These are phyloP conservation scores for Sisymbrium irio DNA, from an alignment of 345 rosid species.

Conservation along the genomic window DNA sequence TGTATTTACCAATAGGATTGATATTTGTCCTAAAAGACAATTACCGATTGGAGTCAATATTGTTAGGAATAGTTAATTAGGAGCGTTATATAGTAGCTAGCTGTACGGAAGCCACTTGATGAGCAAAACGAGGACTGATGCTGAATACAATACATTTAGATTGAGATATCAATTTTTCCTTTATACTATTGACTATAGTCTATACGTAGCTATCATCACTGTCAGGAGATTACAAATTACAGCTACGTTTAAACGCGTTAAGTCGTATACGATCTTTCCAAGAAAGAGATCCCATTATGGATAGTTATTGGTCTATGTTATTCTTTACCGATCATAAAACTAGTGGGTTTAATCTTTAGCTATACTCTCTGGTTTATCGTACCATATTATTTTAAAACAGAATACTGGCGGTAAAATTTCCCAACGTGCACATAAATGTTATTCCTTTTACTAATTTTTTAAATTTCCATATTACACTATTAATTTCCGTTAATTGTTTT, in stretches of 20 bases:
- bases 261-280: constrained; percentile 19
- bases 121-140: constrained; percentile 32
- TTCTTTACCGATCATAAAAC: neutral
- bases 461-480: neutral
- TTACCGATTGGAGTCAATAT: neutral
- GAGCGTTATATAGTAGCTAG: constrained; percentile 3
- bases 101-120: constrained; percentile 38
- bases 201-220: constrained; percentile 14
- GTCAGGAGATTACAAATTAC: constrained; percentile 35
- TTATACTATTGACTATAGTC: neutral
- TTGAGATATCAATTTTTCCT: neutral
- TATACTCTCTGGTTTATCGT: neutral
- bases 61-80: constrained; percentile 5
- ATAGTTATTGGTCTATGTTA: constrained; percentile 4
- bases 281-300: constrained; percentile 17
- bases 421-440: constrained; percentile 13
- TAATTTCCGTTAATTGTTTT: neutral
- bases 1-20: neutral
- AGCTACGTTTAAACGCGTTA: constrained; percentile 37
- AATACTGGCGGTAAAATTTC: too few relatives aligned
- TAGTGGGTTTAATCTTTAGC: neutral
- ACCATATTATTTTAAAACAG: too few relatives aligned
- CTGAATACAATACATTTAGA: neutral
- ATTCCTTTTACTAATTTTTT: neutral
- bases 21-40: neutral